These are phyloP conservation scores for Pluteus cervinus DNA, from an alignment of 768 basidiomycete species.

Conservation along the genomic window DNA sequence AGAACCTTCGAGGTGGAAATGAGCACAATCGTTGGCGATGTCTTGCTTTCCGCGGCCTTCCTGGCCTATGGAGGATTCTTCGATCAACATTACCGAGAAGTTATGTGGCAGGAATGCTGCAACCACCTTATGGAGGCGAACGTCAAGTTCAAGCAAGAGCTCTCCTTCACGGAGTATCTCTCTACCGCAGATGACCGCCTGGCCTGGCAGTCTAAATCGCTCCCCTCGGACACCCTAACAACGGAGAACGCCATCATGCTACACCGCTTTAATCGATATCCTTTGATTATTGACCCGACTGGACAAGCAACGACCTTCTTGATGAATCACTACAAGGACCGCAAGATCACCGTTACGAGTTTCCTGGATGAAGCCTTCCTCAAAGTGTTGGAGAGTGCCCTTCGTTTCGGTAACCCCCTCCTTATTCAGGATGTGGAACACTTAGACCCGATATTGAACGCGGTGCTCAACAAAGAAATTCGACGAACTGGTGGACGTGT, in stretches of 20 bases:
- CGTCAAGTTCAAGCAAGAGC: slow-evolving; percentile 87
- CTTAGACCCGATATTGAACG: slow-evolving; percentile 94
- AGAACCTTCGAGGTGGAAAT: slow-evolving; percentile 96
- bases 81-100: slow-evolving; percentile 95
- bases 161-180: slow-evolving; percentile 91
- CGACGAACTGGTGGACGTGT: slow-evolving; percentile 95
- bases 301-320: slow-evolving; percentile 95
- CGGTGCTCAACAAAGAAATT: slow-evolving; percentile 95
- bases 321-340: slow-evolving; percentile 89
- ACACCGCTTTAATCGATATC: slow-evolving; percentile 95
- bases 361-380: slow-evolving; percentile 99
- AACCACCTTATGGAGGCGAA: slow-evolving; percentile 83
- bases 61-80: slow-evolving; percentile 97
- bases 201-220: slow-evolving; percentile 90
- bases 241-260: slow-evolving; percentile 99
- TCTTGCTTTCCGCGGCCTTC: slow-evolving; percentile 92
- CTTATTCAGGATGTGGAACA: slow-evolving; percentile 98
- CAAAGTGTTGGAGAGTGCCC: slow-evolving; percentile 96
- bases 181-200: slow-evolving; percentile 96
- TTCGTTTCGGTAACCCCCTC: slow-evolving; percentile 96
- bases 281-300: slow-evolving; percentile 95
- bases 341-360: slow-evolving; percentile 97
- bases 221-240: slow-evolving; percentile 94
- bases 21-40: slow-evolving; percentile 98
- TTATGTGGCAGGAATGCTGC: slow-evolving; percentile 96